Evolutionary conservation across 2,329 filamentous ascomycete species (phyloP).

Genomic region (Colletotrichum musicola): DNA sequence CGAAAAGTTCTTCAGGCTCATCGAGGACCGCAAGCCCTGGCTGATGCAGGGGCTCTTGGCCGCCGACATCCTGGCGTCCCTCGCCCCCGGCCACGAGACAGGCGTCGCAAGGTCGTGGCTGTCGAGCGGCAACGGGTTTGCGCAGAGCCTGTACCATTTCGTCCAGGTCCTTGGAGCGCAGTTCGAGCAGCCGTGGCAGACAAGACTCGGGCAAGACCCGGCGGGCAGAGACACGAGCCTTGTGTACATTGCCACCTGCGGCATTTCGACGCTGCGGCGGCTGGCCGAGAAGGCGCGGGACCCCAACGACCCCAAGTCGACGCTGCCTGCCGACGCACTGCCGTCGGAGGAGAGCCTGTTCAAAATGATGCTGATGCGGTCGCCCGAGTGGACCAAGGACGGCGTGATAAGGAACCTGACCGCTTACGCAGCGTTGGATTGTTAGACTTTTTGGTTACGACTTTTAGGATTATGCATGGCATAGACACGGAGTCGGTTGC

Average conservation of each 20-base stretch:
- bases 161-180: constrained; percentile 78
- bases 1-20: constrained; percentile 63
- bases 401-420: constrained; percentile 77
- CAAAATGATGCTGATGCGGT: constrained; percentile 74
- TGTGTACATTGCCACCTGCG: constrained; percentile 75
- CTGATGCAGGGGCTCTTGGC: constrained; percentile 93
- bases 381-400: constrained; percentile 72
- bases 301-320: constrained; percentile 61
- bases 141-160: constrained; percentile 81
- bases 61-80: constrained; percentile 85
- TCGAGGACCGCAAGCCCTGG: constrained; percentile 88
- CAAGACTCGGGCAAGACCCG: constrained; percentile 48
- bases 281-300: constrained; percentile 76
- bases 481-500: constrained; percentile 2
- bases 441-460: constrained; percentile 6
- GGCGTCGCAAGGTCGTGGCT: constrained; percentile 85
- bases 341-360: constrained; percentile 77
- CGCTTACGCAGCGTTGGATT: constrained; percentile 68
- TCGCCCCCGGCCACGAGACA: constrained; percentile 79
- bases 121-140: constrained; percentile 85
- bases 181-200: constrained; percentile 60
- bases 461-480: constrained; percentile 20
- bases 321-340: constrained; percentile 71
- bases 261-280: constrained; percentile 75
- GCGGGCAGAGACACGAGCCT: constrained; percentile 59